Base-by-base conservation (phyloP, 164 flowering plant genomes). In the Paratinospora sagittata region DNA sequence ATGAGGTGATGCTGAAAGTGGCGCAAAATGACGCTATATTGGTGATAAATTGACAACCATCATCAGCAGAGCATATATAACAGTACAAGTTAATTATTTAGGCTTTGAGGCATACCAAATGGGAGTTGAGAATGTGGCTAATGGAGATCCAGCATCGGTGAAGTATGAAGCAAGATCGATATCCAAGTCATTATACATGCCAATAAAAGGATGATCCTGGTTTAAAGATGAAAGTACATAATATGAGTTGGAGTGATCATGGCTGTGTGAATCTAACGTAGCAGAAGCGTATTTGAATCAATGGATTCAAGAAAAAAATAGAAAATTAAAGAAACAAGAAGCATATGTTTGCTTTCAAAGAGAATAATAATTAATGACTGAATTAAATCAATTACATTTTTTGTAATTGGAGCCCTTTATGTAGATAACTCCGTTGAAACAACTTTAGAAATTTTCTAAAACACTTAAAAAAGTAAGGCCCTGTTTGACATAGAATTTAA, bases 181-280 rank as follows among this genome's bases (percentile, higher is more conserved):
- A 64, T 83, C 65, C 78, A 78, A 73, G 81, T 88, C 84, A 19
- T 81, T 82, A 62, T 87, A 87, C 88, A 78, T 82, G 66, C 66
- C 87, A 76, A 95, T 70, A 77, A 92, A 95, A 69, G 91, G 92
- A 79, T 88, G 93, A 36, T 45, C 73, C 97, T 95, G 92, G n/a
- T 68, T 74, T 73, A 36, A 69, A 82, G 47, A 73, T 19, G 19
- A 79, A 78, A 49, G 63, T 4, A 41, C 19, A 74, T 24, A 65
- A 34, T 19, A 70, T 63, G 70, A 67, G 27, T 21, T 30, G 36
- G 43, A n/a, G n/a, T n/a, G n/a, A n/a, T n/a, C n/a, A n/a, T n/a
- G n/a, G n/a, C n/a, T n/a, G n/a, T n/a, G n/a, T n/a, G n/a, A n/a
- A n/a, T n/a, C n/a, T n/a, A n/a, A n/a, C n/a, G n/a, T n/a, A n/a